phyloP scores from a whole-genome alignment of 129 eudicot species.

The Artemisia argyi region DNA sequence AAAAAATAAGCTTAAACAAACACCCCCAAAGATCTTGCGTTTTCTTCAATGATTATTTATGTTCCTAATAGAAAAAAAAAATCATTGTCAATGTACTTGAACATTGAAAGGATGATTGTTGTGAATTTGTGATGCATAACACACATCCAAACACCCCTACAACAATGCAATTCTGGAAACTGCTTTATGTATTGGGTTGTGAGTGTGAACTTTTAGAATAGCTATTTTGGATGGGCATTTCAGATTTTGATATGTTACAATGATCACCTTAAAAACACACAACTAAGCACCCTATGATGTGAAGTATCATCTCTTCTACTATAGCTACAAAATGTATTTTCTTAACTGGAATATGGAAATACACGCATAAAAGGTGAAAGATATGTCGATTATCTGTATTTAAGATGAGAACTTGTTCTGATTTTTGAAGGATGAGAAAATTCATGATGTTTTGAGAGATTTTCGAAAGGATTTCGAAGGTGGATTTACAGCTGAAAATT shows the following conservation, averaged over 20 bases:
- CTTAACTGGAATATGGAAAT: not conserved
- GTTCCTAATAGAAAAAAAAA: not conserved
- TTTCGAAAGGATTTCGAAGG: constrained; percentile 94
- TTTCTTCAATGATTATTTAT: not conserved
- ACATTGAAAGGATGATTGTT: too few relatives aligned
- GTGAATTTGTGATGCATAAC: too few relatives aligned
- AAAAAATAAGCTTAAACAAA: too few relatives aligned
- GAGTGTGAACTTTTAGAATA: too few relatives aligned
- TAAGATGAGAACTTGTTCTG: constrained; percentile 9
- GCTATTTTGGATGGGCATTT: too few relatives aligned
- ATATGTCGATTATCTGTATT: not conserved
- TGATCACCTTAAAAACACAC: constrained; percentile 8
- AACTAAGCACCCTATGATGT: not conserved
- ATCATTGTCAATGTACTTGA: too few relatives aligned
- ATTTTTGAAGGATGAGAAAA: constrained; percentile 76
- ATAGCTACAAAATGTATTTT: not conserved
- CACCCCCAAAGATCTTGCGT: too few relatives aligned
- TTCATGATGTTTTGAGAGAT: constrained; percentile 84
- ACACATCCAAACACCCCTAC: too few relatives aligned
- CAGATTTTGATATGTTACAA: not conserved
- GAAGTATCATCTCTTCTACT: not conserved
- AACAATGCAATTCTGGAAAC: too few relatives aligned
- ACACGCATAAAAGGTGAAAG: not conserved
- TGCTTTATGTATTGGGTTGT: too few relatives aligned
- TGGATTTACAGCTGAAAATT: constrained; percentile 82